A percentile compares a stretch with the other conserved stretches of the same genome.
Evolutionary conservation across 805 yeast genomes (phyloP).

Genomic region (Pichia californica): DNA sequence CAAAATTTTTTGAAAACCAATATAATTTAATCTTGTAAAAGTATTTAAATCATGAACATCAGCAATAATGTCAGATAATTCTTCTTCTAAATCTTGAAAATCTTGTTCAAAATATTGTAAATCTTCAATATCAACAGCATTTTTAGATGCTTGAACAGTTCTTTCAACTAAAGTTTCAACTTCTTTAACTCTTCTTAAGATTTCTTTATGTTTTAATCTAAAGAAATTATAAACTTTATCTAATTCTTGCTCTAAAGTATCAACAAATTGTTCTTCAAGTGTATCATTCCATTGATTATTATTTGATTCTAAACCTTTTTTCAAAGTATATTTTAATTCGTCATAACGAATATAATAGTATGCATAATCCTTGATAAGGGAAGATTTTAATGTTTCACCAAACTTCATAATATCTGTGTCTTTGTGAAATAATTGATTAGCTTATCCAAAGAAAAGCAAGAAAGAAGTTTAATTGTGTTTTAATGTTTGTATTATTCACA

Average conservation of each 20-base stretch:
- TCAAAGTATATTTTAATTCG: constrained; percentile 77
- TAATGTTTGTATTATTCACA: too few species aligned
- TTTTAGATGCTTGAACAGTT: constrained; percentile 40
- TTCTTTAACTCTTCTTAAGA: constrained; percentile 76
- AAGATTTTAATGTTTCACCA: constrained; percentile 86
- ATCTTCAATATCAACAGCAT: constrained; percentile 31
- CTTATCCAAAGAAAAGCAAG: too few species aligned
- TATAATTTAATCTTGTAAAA: constrained; percentile 86
- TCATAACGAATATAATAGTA: constrained; percentile 90
- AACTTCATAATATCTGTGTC: too few species aligned
- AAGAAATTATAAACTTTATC: constrained; percentile 93
- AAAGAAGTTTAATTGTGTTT: too few species aligned
- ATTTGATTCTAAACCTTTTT: constrained; percentile 52
- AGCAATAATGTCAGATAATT: constrained; percentile 81
- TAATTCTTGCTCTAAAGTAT: constrained; percentile 69
- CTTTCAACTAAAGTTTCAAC: constrained; percentile 65
- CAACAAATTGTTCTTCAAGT: constrained; percentile 76
- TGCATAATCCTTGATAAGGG: constrained; percentile 83
- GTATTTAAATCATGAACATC: constrained; percentile 96
- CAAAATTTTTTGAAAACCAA: constrained; percentile 94
- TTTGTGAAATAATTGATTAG: too few species aligned
- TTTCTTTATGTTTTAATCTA: constrained; percentile 80
- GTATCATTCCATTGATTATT: constrained; percentile 67
- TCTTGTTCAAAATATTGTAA: constrained; percentile 46
- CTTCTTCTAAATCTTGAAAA: constrained; percentile 69